Base-by-base conservation (phyloP, 331 rosid genomes). In the Pyrus hybrid region DNA sequence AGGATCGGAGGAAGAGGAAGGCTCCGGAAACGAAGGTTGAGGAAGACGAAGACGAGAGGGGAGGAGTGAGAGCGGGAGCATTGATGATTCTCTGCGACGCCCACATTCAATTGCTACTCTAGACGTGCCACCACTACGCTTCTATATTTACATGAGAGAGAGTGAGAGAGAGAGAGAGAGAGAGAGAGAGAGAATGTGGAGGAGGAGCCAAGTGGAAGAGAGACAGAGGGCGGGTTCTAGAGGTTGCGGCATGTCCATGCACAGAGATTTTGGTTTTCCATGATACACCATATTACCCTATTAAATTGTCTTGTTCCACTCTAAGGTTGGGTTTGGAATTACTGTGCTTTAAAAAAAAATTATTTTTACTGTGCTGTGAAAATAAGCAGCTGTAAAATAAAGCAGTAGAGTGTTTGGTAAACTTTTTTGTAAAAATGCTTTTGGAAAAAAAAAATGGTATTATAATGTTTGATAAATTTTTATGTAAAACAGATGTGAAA, bases 51-150 rank as follows among this genome's bases (percentile, higher is more conserved):
- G 82, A 35, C 2, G 75, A 43, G 13, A 21, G 71, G 2, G 45
- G 69, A 3, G 29, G 62, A 74, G 77, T 2, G 16, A 56, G 83
- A 3, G 86, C 67, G 72, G 83, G 54, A 35, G 80, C 67, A 81
- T 37, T 76, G 81, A 90, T 65, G 16, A 93, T 63, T 74, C 86
- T 85, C 68, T 85, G 93, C 79, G 85, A 76, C 70, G 89, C 87
- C 73, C 87, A 84, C 98, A 93, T 90, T 83, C 88, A 87, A 70
- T 14, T 21, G 68, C 17, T 22, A 56, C 7, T 5, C 73, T 33
- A 7, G 68, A 30, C 33, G 62, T 10, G 83, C 41, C 32, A 18
- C 22, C 72, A 61, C 75, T 18, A n/a, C n/a, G 10, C 13, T 16
- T 58, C 13, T 37, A 7, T 14, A 13, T 23, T 2, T 74, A 23